Conservation (phyloP, 129 eudicot species). For the Flaveria bidentis region DNA sequence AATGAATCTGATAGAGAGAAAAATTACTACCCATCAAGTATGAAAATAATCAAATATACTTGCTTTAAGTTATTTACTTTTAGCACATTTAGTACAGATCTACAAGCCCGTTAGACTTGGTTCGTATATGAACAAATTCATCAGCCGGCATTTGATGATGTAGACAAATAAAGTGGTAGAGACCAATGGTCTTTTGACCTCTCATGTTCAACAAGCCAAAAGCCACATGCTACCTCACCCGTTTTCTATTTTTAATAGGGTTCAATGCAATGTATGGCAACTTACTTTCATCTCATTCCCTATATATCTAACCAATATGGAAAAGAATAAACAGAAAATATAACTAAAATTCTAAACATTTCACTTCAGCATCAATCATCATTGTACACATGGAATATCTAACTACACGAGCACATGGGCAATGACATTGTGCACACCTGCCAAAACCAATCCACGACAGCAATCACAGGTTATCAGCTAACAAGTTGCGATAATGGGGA, state of each 20-base stretch:
- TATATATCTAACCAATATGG: not conserved
- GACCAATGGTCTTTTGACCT: not conserved
- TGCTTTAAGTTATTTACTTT: not conserved
- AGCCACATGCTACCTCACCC: slow-evolving; percentile 2
- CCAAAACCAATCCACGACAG: slow-evolving; percentile 1
- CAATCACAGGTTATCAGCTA: slow-evolving; percentile 6
- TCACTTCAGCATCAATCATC: not conserved
- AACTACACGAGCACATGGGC: not conserved
- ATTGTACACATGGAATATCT: not conserved
- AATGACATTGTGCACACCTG: not conserved
- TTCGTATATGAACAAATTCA: not conserved
- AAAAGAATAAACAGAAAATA: not conserved
- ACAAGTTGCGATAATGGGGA: not conserved
- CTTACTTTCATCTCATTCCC: not conserved
- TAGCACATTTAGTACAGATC: not conserved
- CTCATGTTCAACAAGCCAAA: slow-evolving; percentile 10
- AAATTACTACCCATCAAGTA: not conserved
- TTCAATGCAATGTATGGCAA: not conserved
- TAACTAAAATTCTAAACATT: not conserved
- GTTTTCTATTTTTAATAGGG: not conserved
- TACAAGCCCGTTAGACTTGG: not conserved
- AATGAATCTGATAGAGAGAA: not conserved
- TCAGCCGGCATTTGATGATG: not conserved
- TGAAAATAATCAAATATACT: not conserved
- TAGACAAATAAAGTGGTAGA: not conserved